phyloP scores from a whole-genome alignment of 768 basidiomycete genomes.

The Atractiella rhizophila region DNA sequence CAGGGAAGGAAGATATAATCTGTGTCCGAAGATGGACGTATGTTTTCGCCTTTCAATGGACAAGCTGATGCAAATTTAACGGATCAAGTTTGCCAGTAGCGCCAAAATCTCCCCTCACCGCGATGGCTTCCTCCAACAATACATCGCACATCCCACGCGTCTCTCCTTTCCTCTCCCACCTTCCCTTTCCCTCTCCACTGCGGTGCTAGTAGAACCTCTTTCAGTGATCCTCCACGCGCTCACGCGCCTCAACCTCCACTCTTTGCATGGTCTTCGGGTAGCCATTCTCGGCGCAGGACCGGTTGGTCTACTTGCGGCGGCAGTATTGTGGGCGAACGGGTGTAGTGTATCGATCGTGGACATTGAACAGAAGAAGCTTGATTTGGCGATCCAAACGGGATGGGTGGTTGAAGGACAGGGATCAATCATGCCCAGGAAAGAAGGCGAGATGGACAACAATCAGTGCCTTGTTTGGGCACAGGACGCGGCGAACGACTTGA shows the following conservation, averaged over 20 bases:
- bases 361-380: slow-evolving; percentile 55
- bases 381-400: slow-evolving; percentile 47
- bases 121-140: slow-evolving; percentile 68
- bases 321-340: neutral
- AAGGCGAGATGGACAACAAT: slow-evolving; percentile 15
- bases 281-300: slow-evolving; percentile 81
- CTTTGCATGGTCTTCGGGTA: slow-evolving; percentile 43
- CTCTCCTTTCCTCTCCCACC: slow-evolving; percentile 31
- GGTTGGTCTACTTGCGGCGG: slow-evolving; percentile 55
- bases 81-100: slow-evolving; percentile 58
- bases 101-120: slow-evolving; percentile 80
- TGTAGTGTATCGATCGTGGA: slow-evolving; percentile 40
- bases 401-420: slow-evolving; percentile 53
- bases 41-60: no score
- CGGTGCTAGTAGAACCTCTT: slow-evolving; percentile 76
- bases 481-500: slow-evolving; percentile 27
- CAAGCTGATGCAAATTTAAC: neutral
- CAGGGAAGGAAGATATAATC: slow-evolving; percentile 55
- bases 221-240: slow-evolving; percentile 54
- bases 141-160: slow-evolving; percentile 52
- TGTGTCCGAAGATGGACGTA: slow-evolving; percentile 39
- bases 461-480: slow-evolving; percentile 12
- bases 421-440: slow-evolving; percentile 34
- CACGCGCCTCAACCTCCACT: slow-evolving; percentile 24
- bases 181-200: slow-evolving; percentile 46